Evolutionary conservation across 1,284 basidiomycete species (phyloP).

Genomic region (Takashimella koratensis): DNA sequence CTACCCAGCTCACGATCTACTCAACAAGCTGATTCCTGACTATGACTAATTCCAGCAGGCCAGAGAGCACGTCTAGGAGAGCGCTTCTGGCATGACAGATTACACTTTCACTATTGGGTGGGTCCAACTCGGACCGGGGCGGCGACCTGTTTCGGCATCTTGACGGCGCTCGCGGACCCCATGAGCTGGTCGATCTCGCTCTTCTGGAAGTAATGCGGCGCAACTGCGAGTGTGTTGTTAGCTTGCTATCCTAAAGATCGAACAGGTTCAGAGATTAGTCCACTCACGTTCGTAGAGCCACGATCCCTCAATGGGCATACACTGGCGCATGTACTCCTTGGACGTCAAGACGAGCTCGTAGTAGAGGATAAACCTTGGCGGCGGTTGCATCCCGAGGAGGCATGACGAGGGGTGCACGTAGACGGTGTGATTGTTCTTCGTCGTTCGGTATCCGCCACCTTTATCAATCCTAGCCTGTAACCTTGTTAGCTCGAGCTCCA

Average conservation of each 20-base stretch:
- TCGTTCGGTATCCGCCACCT: constrained; percentile 85
- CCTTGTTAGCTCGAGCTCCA: background rate
- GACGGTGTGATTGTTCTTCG: constrained; percentile 93
- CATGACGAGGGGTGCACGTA: constrained; percentile 95
- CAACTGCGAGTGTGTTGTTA: no score
- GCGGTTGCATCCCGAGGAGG: constrained; percentile 92
- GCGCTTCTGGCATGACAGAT: no score
- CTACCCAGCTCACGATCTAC: no score
- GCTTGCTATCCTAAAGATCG: constrained; percentile 1
- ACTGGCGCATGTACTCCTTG: constrained; percentile 67
- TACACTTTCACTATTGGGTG: no score
- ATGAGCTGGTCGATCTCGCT: constrained; percentile 80
- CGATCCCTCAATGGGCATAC: constrained; percentile 93
- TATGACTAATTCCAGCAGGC: no score
- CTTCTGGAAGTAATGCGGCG: constrained; percentile 89
- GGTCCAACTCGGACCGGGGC: background rate
- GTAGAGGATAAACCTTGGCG: constrained; percentile 83
- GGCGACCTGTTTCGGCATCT: constrained; percentile 70
- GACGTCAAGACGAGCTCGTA: constrained; percentile 69
- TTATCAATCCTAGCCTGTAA: constrained; percentile 76
- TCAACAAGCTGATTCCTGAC: no score
- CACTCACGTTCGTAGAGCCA: constrained; percentile 85
- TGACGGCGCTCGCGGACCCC: constrained; percentile 66
- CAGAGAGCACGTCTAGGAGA: no score
- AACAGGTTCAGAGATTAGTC: constrained; percentile 2